Evolutionary conservation across 192 early-diverging fungal genomes (phyloP).

Genomic region (Backusella parvicylindrica): DNA sequence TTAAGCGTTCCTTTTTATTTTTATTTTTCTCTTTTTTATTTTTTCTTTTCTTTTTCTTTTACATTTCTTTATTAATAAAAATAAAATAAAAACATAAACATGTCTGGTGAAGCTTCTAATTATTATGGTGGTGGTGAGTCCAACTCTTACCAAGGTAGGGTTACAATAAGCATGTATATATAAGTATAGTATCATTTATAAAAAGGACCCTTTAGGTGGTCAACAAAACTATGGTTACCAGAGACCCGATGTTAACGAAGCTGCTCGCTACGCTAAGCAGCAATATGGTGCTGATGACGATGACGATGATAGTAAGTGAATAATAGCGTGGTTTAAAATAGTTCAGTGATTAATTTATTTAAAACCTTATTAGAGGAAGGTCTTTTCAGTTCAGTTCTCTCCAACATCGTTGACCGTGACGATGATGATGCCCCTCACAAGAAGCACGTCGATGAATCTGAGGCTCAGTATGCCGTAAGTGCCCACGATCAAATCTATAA

Average conservation of each 20-base stretch:
- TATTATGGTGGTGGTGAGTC: background rate
- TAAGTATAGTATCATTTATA: background rate
- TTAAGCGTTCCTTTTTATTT: background rate
- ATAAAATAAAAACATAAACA: background rate
- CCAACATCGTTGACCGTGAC: constrained; percentile 3
- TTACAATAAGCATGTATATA: background rate
- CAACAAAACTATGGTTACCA: background rate
- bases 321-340: background rate
- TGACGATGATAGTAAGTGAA: background rate
- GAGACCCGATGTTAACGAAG: background rate
- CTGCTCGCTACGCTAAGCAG: constrained; percentile 7
- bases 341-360: background rate
- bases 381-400: constrained; percentile 24
- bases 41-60: background rate
- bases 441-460: constrained; percentile 7
- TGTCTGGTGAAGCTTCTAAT: constrained; percentile 1
- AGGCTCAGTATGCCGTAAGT: constrained; percentile 15
- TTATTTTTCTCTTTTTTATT: background rate
- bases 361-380: constrained; percentile 5
- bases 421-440: constrained; percentile 21
- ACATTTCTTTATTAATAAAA: background rate
- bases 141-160: background rate
- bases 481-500: constrained; percentile 32
- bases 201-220: background rate
- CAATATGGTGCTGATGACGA: background rate